Evolutionary conservation across 129 eudicot genomes (phyloP).

Genomic region (Heracleum sosnowskyi): DNA sequence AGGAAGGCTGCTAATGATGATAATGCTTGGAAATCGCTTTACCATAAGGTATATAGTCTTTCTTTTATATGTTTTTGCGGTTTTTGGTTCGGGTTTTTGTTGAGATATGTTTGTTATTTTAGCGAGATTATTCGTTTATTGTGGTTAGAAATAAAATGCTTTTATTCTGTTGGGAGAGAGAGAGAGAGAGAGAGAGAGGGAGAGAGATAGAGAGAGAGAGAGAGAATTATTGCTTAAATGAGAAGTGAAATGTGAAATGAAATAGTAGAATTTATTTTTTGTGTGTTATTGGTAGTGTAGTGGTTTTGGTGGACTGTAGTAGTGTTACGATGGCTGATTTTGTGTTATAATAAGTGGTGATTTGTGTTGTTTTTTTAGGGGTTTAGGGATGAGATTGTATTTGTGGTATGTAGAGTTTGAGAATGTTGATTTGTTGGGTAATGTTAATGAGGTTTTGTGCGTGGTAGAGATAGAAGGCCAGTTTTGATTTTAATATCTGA

Average conservation of each 20-base stretch:
- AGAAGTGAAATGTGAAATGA: neutral
- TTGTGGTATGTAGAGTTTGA: neutral
- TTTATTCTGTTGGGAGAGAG: neutral
- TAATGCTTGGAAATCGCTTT: slow-evolving; percentile 95
- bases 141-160: too few relatives aligned
- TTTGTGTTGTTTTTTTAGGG: neutral
- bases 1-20: slow-evolving; percentile 96
- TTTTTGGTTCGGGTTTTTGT: neutral
- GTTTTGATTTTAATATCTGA: neutral
- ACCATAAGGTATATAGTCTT: slow-evolving; percentile 54
- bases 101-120: neutral
- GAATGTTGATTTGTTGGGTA: neutral
- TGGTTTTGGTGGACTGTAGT: neutral
- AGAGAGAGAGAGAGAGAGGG: too few relatives aligned
- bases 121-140: neutral
- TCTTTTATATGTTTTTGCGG: neutral
- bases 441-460: neutral
- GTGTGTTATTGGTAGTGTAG: neutral
- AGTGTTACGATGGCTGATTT: neutral
- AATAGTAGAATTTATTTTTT: neutral
- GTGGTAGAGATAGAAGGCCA: neutral
- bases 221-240: neutral
- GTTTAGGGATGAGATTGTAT: too few relatives aligned
- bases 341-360: neutral
- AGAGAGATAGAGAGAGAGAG: too few relatives aligned